Evolutionary conservation across 2,329 filamentous ascomycete species (phyloP), one percentile per base, ranked within the genome.

Genomic region (Graphilbum ipis-grandicollis): DNA sequence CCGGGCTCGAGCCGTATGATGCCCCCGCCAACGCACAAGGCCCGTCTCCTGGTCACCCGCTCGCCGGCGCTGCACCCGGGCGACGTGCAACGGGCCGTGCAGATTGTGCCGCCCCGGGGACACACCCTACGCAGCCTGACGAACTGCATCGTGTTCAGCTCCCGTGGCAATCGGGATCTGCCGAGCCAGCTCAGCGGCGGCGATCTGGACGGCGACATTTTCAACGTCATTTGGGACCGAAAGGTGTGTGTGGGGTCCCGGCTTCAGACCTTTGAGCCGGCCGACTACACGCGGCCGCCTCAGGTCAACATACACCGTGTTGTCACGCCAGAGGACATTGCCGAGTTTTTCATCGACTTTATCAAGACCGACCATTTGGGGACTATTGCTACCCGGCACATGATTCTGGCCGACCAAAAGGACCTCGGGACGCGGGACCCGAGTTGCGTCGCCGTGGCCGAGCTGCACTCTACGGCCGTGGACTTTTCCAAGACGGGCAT

Each of bases 121-220:
- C 81, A 79, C 14, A 71, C 79, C 0, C 60, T 92, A 1, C 56
- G 57, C 2, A 49, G 60, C 0, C 61, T 86, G 1, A 58, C 62
- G 2, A 93, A 92, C 47, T 86, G 82, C 41, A 65, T 93, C 14
- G 71, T 80, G 1, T 93, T 93, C 50, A 85, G 77, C 41, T 71
- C 75, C 39, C 62, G 68, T 31, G 84, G 85, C 0, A 19, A 46
- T 0, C 70, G 84, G 14, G 84, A 92, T 48, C 58, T 93, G 0
- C 82, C 83, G 0, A 88, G 80, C 42, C 68, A 78, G 52, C 61
- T 93, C 0, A 79, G 78, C 37, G 84, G 84, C 1, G 84, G 84
- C 0, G 84, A 93, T 51, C 64, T 93, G 0, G 83, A 90, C 44
- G 84, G 84, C 0, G 85, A 93, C 50, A 57, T 82, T 0, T 93